Conservation (phyloP, 2,329 filamentous ascomycete genomes). For the Apiospora koreana region DNA sequence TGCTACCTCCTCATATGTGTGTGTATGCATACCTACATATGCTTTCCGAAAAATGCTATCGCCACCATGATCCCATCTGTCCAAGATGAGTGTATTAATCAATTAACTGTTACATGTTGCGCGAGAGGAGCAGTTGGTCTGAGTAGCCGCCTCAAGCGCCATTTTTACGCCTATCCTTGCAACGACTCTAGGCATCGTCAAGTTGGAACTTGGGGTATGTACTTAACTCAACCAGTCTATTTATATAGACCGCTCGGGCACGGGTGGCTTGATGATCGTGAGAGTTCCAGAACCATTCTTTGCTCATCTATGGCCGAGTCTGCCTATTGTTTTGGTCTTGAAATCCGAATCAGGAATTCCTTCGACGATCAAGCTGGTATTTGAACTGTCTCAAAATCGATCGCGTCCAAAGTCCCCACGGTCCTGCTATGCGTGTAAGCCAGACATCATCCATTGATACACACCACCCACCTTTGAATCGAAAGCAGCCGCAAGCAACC, state of each 20-base stretch:
- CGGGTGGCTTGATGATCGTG: slow-evolving; percentile 2
- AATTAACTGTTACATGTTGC: neutral
- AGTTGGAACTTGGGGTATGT: neutral
- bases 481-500: neutral
- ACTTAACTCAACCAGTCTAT: neutral
- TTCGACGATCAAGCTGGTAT: neutral
- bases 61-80: neutral
- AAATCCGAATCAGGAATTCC: neutral
- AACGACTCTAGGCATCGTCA: neutral
- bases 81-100: neutral
- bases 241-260: neutral
- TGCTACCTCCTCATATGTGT: neutral
- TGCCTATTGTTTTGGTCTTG: neutral
- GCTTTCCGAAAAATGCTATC: neutral
- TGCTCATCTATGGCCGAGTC: neutral
- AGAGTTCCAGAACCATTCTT: neutral
- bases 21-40: neutral
- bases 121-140: neutral
- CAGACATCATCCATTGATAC: neutral
- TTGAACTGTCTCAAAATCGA: neutral
- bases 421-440: neutral
- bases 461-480: neutral
- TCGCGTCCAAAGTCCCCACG: neutral
- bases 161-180: neutral
- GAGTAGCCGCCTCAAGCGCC: neutral